Conservation (phyloP, 75 land plant species). For the Adiantum capillusveneris region DNA sequence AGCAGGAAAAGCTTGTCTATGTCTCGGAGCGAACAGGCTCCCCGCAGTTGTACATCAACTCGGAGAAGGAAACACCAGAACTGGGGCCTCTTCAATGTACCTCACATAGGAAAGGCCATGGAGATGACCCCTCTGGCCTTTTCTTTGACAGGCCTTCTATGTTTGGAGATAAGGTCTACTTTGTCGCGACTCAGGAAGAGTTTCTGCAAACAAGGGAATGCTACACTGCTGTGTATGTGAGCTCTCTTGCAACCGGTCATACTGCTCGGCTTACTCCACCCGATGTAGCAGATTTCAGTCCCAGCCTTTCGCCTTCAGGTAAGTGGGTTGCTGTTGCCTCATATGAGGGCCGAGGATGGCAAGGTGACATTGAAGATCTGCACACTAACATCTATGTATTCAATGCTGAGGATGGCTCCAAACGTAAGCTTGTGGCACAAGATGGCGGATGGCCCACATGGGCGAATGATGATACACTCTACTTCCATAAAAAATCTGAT, state of each 20-base stretch:
- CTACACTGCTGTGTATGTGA: slow-evolving; percentile 63
- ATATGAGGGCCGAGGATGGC: slow-evolving; percentile 55
- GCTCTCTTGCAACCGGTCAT: slow-evolving; percentile 15
- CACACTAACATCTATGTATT: slow-evolving; percentile 55
- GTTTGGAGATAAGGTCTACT: slow-evolving; percentile 27
- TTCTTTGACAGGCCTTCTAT: slow-evolving; percentile 59
- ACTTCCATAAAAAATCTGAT: slow-evolving; percentile 57
- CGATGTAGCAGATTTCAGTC: slow-evolving; percentile 57
- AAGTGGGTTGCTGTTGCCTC: slow-evolving; percentile 64
- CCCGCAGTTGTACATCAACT: slow-evolving; percentile 28
- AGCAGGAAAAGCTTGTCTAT: slow-evolving; percentile 29
- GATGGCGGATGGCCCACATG: slow-evolving; percentile 82
- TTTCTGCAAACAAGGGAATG: slow-evolving; percentile 34
- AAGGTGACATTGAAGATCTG: slow-evolving; percentile 58
- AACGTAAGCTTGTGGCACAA: slow-evolving; percentile 25
- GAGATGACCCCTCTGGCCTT: slow-evolving; percentile 22
- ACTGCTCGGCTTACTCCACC: slow-evolving; percentile 42
- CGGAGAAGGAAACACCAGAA: neutral
- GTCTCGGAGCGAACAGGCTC: slow-evolving; percentile 68
- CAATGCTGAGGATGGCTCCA: slow-evolving; percentile 31
- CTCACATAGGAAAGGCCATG: slow-evolving; percentile 6
- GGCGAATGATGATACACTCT: slow-evolving; percentile 50
- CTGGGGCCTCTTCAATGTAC: slow-evolving; percentile 1
- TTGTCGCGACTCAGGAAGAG: slow-evolving; percentile 50
- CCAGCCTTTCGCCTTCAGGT: slow-evolving; percentile 57